Evolutionary conservation across 129 eudicot genomes (phyloP).

Genomic region (Gnaphalium uliginosum): DNA sequence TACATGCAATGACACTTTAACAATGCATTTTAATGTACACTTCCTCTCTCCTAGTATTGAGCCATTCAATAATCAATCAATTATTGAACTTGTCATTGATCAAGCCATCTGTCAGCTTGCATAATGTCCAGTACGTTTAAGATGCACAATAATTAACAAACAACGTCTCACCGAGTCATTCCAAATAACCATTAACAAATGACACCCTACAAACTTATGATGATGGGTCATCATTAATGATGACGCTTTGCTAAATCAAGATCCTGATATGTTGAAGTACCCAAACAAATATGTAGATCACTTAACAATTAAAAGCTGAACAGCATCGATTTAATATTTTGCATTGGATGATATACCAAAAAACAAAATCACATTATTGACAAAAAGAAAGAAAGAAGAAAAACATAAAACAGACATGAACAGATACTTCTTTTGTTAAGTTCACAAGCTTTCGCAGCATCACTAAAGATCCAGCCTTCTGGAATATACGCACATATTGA

Average conservation of each 20-base stretch:
- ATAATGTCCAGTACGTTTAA: too few species aligned
- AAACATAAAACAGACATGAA: background rate
- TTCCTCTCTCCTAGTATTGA: too few species aligned
- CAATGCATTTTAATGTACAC: too few species aligned
- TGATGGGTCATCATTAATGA: background rate
- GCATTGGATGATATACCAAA: constrained; percentile 25
- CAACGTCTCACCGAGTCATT: too few species aligned
- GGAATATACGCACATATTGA: constrained; percentile 24
- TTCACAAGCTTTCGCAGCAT: constrained; percentile 21
- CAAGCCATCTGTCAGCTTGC: too few species aligned
- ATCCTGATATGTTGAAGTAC: background rate
- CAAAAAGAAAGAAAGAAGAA: constrained; percentile 4
- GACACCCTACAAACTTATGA: background rate
- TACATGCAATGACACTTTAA: too few species aligned
- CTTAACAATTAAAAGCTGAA: background rate
- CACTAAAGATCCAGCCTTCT: constrained; percentile 22
- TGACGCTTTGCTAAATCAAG: background rate
- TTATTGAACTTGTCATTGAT: too few species aligned
- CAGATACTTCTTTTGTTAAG: constrained; percentile 18
- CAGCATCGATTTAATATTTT: background rate
- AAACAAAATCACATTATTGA: constrained; percentile 26
- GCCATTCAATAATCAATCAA: too few species aligned
- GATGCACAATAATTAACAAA: too few species aligned
- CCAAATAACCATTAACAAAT: background rate
- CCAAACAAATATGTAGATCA: background rate